Evolutionary conservation across 2,329 filamentous ascomycete species (phyloP).

Genomic region (Phyllosticta ampelicida): DNA sequence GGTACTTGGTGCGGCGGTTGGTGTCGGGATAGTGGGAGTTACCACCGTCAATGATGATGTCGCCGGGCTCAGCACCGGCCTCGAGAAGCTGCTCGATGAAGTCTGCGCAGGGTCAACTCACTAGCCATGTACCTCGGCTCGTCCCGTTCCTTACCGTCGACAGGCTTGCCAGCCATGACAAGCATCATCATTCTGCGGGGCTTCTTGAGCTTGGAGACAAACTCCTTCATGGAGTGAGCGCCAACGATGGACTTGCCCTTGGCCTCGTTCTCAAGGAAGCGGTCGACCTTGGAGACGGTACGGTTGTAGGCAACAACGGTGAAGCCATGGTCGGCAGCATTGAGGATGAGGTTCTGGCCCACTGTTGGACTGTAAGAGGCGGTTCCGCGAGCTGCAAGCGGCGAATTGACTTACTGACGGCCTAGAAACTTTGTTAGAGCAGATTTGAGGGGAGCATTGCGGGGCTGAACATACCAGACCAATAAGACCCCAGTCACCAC

Average conservation of each 20-base stretch:
- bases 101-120: constrained; percentile 37
- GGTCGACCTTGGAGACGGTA: constrained; percentile 96
- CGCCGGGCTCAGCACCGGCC: constrained; percentile 35
- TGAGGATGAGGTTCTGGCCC: constrained; percentile 46
- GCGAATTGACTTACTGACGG: constrained; percentile 10
- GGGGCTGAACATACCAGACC: constrained; percentile 30
- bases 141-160: constrained; percentile 44
- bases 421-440: neutral
- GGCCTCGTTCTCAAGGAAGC: constrained; percentile 66
- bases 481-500: constrained; percentile 44
- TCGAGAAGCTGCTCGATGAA: constrained; percentile 89
- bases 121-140: neutral
- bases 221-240: constrained; percentile 88
- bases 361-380: constrained; percentile 17
- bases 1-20: constrained; percentile 92
- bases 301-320: constrained; percentile 98
- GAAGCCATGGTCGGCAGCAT: constrained; percentile 57
- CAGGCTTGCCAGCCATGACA: constrained; percentile 94
- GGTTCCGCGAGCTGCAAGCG: neutral
- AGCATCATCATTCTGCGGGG: constrained; percentile 97
- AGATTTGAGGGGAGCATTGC: neutral
- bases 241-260: constrained; percentile 79
- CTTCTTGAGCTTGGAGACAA: constrained; percentile 91
- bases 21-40: constrained; percentile 99
- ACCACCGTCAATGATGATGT: constrained; percentile 98